Conservation (phyloP, 2,329 filamentous ascomycete genomes). For the Talaromyces sp. region DNA sequence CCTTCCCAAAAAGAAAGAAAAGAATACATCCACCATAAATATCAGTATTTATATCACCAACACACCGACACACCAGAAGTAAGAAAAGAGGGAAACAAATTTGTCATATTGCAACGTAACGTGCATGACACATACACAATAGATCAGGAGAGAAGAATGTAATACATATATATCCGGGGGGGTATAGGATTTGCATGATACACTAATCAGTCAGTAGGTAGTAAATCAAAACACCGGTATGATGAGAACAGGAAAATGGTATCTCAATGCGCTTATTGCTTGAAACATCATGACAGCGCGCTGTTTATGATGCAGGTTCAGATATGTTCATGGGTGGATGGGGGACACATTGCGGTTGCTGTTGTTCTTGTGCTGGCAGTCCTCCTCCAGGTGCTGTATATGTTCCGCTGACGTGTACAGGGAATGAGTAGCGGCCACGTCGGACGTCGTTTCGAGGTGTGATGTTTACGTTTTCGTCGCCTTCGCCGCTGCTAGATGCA, state of each 20-base stretch:
- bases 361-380: background rate
- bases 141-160: background rate
- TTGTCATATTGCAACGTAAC: conserved; percentile 3
- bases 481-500: conserved; percentile 20
- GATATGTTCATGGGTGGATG: conserved; percentile 11
- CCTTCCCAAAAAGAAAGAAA: background rate
- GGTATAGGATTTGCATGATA: conserved; percentile 15
- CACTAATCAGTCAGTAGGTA: background rate
- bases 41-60: background rate
- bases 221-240: conserved; percentile 10
- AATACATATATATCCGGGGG: conserved; percentile 19
- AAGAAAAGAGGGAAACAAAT: no score
- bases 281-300: background rate
- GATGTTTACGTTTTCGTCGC: conserved; percentile 30
- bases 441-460: conserved; percentile 27
- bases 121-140: background rate
- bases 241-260: background rate
- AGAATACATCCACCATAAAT: conserved; percentile 1
- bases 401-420: conserved; percentile 35
- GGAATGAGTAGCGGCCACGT: conserved; percentile 31
- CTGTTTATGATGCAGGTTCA: background rate
- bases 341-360: conserved; percentile 2
- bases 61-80: background rate
- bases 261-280: background rate
- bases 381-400: conserved; percentile 29